These are phyloP conservation scores for Arachnomyces sp. DNA, from an alignment of 2,329 filamentous ascomycete genomes.

Conservation along the genomic window DNA sequence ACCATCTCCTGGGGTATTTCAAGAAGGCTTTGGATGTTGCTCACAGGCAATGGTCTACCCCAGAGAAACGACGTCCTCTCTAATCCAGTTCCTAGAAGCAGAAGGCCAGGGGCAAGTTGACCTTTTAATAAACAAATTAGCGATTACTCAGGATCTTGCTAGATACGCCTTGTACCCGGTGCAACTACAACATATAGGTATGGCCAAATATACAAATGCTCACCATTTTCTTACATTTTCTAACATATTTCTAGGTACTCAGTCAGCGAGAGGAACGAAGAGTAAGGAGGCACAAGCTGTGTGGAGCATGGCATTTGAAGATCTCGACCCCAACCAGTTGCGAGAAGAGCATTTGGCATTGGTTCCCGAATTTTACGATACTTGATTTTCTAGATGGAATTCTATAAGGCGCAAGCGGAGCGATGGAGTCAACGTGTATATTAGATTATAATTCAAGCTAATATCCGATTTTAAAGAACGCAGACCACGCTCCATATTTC, in stretches of 20 bases:
- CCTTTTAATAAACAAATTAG: slow-evolving; percentile 14
- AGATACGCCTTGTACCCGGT: slow-evolving; percentile 12
- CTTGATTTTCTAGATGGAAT: too few species aligned
- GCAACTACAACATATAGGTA: slow-evolving; percentile 15
- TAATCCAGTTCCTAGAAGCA: slow-evolving; percentile 10
- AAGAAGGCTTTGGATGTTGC: slow-evolving; percentile 13
- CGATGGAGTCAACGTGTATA: too few species aligned
- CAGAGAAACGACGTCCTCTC: slow-evolving; percentile 2
- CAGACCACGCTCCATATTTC: too few species aligned
- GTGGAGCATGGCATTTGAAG: slow-evolving; percentile 14
- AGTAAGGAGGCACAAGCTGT: slow-evolving; percentile 10
- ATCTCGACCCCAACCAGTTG: slow-evolving; percentile 8
- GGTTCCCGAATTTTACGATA: neutral
- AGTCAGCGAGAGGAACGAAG: slow-evolving; percentile 9
- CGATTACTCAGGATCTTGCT: slow-evolving; percentile 4
- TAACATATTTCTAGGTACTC: neutral
- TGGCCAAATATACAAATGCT: too few species aligned
- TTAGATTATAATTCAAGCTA: too few species aligned
- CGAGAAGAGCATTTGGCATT: slow-evolving; percentile 5
- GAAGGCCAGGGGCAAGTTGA: slow-evolving; percentile 14
- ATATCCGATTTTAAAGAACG: too few species aligned
- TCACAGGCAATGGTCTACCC: slow-evolving; percentile 14
- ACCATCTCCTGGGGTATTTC: slow-evolving; percentile 8
- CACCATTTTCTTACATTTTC: neutral
- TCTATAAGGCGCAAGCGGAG: too few species aligned